A percentile compares a stretch with the other conserved stretches of the same genome.
These are phyloP conservation scores for Neopestalotiopsis clavispora DNA, from an alignment of 2,329 filamentous ascomycete genomes.

Conservation along the genomic window DNA sequence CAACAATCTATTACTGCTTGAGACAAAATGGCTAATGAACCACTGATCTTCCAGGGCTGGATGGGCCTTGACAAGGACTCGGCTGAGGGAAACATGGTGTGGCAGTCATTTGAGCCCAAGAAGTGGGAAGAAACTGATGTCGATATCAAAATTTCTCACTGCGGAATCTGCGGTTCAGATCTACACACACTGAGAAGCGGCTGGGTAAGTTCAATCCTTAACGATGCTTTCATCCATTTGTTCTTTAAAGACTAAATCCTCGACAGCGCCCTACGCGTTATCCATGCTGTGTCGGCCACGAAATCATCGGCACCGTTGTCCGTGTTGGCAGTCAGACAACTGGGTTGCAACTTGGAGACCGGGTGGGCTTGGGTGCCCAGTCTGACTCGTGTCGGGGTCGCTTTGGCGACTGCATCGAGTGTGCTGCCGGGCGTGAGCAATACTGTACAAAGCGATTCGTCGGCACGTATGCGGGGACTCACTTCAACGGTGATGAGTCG, in stretches of 20 bases:
- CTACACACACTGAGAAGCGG: slow-evolving; percentile 43
- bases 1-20: too few species aligned
- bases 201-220: slow-evolving; percentile 26
- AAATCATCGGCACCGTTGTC: slow-evolving; percentile 60
- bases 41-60: slow-evolving; percentile 13
- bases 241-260: not conserved
- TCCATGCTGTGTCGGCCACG: slow-evolving; percentile 55
- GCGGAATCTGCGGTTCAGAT: slow-evolving; percentile 62
- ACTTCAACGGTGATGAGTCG: slow-evolving; percentile 34
- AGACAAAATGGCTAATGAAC: not conserved
- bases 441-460: slow-evolving; percentile 9
- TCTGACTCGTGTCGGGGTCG: slow-evolving; percentile 57
- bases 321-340: slow-evolving; percentile 44
- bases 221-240: not conserved
- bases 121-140: slow-evolving; percentile 58
- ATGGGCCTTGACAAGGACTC: slow-evolving; percentile 10
- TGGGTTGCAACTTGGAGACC: slow-evolving; percentile 63
- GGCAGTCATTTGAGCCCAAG: slow-evolving; percentile 33
- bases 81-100: slow-evolving; percentile 9
- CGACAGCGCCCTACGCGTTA: slow-evolving; percentile 27
- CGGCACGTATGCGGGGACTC: slow-evolving; percentile 11
- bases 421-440: slow-evolving; percentile 9
- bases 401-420: slow-evolving; percentile 45
- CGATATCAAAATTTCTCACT: slow-evolving; percentile 71
- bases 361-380: slow-evolving; percentile 68